Base-by-base conservation (phyloP, 2,329 filamentous ascomycete genomes). In the Thielaviopsis cerberus region DNA sequence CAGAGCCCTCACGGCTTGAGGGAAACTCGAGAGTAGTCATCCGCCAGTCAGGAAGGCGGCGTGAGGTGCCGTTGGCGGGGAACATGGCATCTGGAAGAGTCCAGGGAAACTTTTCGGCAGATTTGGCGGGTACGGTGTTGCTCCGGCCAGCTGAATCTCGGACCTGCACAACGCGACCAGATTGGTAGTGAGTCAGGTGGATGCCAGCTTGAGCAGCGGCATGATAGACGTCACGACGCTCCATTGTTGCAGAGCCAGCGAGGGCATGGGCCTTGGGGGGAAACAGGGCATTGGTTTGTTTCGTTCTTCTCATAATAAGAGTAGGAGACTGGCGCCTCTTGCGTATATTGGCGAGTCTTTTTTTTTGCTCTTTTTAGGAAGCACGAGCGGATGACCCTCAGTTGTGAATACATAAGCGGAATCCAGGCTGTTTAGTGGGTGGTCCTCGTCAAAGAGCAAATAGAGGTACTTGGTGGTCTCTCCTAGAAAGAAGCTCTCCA, bases 401-500 rank as follows among this genome's bases (percentile, higher is more conserved):
- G 92, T 98, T 0, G 87, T 92, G 68, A 98, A 97, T 15, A 98
- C 91, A 68, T 85, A 94, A 0, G 90, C 82, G 0, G 83, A 82
- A 69, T 97, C 92, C 45, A 94, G 73, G 22, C 81, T 83, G 69
- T 97, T 97, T 50, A 98, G 72, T 0, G 90, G 88, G 70, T 97
- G 92, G 15, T 82, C 77, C 4, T 83, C 78, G 63, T 94, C 87
- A 68, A 94, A 97, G 1, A 97, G 79, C 57, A 98, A 73, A 68
- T 94, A 97, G 62, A 98, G 75, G 69, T 98, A 98, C 70, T 97
- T 96, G 51, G 88, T 84, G 1, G 92, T 98, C 70, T 98, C 92
- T 15, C 92, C 91, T 0, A 98, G 76, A 66, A 97, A 97, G 75
- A 97, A 98, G 68, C 91, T 97, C 70, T 98, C 92, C 92, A 97